A percentile compares a stretch with the other conserved stretches of the same genome.
Conservation (phyloP, 2,329 filamentous ascomycete genomes). For the Atkinsonella texensis region DNA sequence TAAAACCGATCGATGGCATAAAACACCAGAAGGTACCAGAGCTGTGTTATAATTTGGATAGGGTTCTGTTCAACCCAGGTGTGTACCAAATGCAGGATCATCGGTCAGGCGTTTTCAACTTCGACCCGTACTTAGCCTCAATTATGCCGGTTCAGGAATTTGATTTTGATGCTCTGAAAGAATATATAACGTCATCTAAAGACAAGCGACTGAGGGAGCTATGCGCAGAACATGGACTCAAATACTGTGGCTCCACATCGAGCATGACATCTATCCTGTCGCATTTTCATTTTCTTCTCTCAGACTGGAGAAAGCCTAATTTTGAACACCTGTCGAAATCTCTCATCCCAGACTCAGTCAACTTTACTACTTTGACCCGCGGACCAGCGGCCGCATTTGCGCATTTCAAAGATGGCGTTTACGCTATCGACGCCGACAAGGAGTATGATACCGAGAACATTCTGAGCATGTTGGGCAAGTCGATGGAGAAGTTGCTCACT, state of each 20-base stretch:
- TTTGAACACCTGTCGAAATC: slow-evolving; percentile 51
- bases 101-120: slow-evolving; percentile 82
- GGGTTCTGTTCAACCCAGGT: slow-evolving; percentile 90
- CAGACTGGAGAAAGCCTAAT: slow-evolving; percentile 66
- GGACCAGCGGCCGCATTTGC: slow-evolving; percentile 73
- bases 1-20: slow-evolving; percentile 20
- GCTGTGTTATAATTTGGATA: slow-evolving; percentile 64
- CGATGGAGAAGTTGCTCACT: slow-evolving; percentile 91
- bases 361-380: slow-evolving; percentile 61
- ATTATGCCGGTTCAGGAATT: slow-evolving; percentile 94
- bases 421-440: slow-evolving; percentile 95
- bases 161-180: slow-evolving; percentile 74
- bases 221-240: slow-evolving; percentile 54
- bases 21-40: slow-evolving; percentile 25
- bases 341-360: slow-evolving; percentile 48
- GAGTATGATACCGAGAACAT: slow-evolving; percentile 76
- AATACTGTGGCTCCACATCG: slow-evolving; percentile 89
- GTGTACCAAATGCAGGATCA: slow-evolving; percentile 87
- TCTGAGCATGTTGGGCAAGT: slow-evolving; percentile 84
- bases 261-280: slow-evolving; percentile 83
- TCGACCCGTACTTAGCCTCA: slow-evolving; percentile 82
- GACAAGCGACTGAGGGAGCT: slow-evolving; percentile 61
- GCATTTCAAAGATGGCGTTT: slow-evolving; percentile 69
- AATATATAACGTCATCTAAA: slow-evolving; percentile 85
- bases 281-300: slow-evolving; percentile 90